These are phyloP conservation scores for Aspergillus versicolor DNA, from an alignment of 2,329 filamentous ascomycete genomes.

Conservation along the genomic window DNA sequence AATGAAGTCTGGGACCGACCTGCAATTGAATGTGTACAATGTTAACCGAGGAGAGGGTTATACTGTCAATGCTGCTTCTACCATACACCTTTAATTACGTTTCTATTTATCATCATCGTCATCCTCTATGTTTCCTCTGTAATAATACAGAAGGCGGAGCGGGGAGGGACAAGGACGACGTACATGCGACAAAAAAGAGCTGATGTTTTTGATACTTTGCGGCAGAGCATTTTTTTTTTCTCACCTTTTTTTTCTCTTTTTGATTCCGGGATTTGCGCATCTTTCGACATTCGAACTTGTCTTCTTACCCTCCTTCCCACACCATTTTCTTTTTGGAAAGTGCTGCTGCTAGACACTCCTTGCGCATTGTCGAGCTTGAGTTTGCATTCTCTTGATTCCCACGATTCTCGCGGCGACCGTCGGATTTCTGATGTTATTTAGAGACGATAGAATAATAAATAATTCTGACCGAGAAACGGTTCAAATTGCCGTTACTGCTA, in stretches of 20 bases:
- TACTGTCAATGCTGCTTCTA: slow-evolving; percentile 10
- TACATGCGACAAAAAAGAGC: slow-evolving; percentile 17
- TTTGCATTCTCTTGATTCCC: slow-evolving; percentile 4
- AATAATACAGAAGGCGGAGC: slow-evolving; percentile 17
- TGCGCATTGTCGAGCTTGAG: background rate
- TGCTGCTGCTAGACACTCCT: slow-evolving; percentile 2
- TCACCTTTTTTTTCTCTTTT: background rate
- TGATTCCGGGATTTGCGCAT: slow-evolving; percentile 9
- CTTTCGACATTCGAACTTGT: slow-evolving; percentile 3
- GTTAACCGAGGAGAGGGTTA: background rate
- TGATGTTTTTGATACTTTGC: slow-evolving; percentile 6
- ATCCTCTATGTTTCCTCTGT: slow-evolving; percentile 13
- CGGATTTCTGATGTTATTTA: slow-evolving; percentile 8
- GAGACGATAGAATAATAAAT: slow-evolving; percentile 12
- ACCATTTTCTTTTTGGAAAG: slow-evolving; percentile 8
- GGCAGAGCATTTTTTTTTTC: background rate
- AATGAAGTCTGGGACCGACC: slow-evolving; percentile 22
- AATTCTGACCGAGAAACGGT: background rate
- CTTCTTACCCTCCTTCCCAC: slow-evolving; percentile 1
- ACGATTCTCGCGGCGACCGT: slow-evolving; percentile 1
- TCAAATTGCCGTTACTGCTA: background rate
- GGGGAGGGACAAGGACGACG: slow-evolving; percentile 18
- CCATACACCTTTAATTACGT: slow-evolving; percentile 1
- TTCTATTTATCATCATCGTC: slow-evolving; percentile 11
- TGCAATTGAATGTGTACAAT: slow-evolving; percentile 10